Evolutionary conservation across 2,329 filamentous ascomycete species (phyloP).

Genomic region (Coniochaeta sp.): DNA sequence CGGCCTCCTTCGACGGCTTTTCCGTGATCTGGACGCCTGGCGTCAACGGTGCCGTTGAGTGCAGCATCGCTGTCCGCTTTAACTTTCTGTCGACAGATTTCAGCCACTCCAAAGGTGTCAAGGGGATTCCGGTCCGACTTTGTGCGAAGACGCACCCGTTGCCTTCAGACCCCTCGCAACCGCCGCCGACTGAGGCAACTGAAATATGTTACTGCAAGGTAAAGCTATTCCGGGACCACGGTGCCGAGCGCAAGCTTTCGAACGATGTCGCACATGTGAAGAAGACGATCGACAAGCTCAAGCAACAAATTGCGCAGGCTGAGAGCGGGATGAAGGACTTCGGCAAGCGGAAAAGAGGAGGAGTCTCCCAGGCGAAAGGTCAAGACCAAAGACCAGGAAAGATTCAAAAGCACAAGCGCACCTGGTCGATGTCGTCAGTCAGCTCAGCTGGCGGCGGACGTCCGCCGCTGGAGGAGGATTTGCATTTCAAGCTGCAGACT

Average conservation of each 20-base stretch:
- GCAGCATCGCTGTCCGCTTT: constrained; percentile 85
- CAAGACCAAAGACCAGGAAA: constrained; percentile 65
- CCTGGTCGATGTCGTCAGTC: constrained; percentile 87
- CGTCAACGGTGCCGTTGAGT: constrained; percentile 61
- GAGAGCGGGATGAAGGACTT: constrained; percentile 62
- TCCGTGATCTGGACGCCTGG: constrained; percentile 82
- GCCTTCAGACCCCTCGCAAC: constrained; percentile 40
- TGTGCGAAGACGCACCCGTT: constrained; percentile 82
- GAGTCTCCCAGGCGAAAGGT: constrained; percentile 32
- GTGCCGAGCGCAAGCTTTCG: constrained; percentile 87
- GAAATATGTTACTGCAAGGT: constrained; percentile 96
- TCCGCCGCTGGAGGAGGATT: constrained; percentile 61
- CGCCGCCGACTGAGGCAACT: constrained; percentile 36
- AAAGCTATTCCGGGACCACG: constrained; percentile 93
- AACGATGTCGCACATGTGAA: constrained; percentile 94
- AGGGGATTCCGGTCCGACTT: constrained; percentile 88
- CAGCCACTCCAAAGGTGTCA: constrained; percentile 97
- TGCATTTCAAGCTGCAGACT: constrained; percentile 70
- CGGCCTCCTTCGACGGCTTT: constrained; percentile 86
- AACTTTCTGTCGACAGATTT: constrained; percentile 99
- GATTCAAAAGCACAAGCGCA: constrained; percentile 81
- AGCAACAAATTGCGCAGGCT: constrained; percentile 82
- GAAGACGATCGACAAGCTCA: constrained; percentile 93
- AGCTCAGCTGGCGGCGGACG: constrained; percentile 49
- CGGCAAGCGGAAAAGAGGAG: constrained; percentile 55